phyloP scores from a whole-genome alignment of 202 grass and related monocot species.

The Miscanthus sacchariflorus region DNA sequence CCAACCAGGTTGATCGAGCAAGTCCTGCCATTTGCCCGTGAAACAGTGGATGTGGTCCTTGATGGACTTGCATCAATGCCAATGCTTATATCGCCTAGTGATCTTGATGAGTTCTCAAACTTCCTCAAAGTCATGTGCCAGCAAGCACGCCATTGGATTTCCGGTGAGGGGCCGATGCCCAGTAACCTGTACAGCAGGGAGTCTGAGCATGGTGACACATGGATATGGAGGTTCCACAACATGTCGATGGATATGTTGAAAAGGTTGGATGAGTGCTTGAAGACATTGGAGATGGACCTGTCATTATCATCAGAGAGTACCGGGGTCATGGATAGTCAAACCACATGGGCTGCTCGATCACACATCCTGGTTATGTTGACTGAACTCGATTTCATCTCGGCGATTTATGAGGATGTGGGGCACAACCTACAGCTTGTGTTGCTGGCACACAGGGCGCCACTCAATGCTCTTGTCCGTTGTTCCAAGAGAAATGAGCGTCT shows the following conservation, averaged over 20 bases:
- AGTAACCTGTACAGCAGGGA: constrained; percentile 64
- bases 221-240: constrained; percentile 62
- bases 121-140: constrained; percentile 67
- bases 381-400: constrained; percentile 76
- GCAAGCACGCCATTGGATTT: constrained; percentile 52
- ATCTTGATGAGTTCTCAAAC: constrained; percentile 81
- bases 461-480: constrained; percentile 73
- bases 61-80: constrained; percentile 52
- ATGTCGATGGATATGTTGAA: constrained; percentile 70
- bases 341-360: constrained; percentile 50
- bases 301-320: constrained; percentile 49
- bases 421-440: constrained; percentile 69
- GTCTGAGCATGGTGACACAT: constrained; percentile 58
- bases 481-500: constrained; percentile 79
- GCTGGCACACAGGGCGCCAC: constrained; percentile 49
- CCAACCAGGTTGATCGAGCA: constrained; percentile 65
- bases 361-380: constrained; percentile 75
- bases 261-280: constrained; percentile 69
- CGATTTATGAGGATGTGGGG: constrained; percentile 76
- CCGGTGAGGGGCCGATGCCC: constrained; percentile 54
- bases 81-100: constrained; percentile 52
- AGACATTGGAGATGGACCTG: constrained; percentile 68
- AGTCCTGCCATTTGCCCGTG: constrained; percentile 69
- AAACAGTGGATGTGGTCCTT: constrained; percentile 52
- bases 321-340: constrained; percentile 52